A percentile compares a stretch with the other conserved stretches of the same genome.
phyloP scores from a whole-genome alignment of 495 filamentous ascomycete species.

The Gamarada debralockiae region DNA sequence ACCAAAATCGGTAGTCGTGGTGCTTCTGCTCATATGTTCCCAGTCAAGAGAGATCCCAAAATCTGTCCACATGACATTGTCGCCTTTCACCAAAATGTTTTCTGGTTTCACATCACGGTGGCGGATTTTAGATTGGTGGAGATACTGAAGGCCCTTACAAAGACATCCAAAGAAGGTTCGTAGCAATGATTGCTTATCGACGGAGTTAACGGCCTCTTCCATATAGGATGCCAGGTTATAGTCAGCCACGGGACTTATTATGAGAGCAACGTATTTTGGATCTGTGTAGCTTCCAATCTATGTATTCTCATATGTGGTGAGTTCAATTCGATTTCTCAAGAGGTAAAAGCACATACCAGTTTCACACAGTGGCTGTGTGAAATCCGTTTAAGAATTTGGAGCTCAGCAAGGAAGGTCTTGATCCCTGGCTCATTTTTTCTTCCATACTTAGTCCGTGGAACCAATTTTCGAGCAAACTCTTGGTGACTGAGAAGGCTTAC shows the following conservation, averaged over 20 bases:
- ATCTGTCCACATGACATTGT: slow-evolving; percentile 34
- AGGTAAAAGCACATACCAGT: no score
- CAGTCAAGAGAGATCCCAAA: slow-evolving; percentile 36
- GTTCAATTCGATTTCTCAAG: no score
- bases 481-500: no score
- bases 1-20: slow-evolving; percentile 28
- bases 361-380: no score
- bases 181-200: slow-evolving; percentile 3
- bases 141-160: slow-evolving; percentile 33
- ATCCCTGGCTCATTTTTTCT: no score
- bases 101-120: slow-evolving; percentile 46
- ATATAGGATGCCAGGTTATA: slow-evolving; percentile 7
- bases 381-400: no score
- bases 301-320: no score
- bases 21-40: slow-evolving; percentile 30
- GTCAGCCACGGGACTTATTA: slow-evolving; percentile 16
- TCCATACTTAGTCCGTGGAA: no score
- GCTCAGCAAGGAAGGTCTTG: no score
- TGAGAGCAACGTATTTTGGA: slow-evolving; percentile 12
- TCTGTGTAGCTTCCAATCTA: slow-evolving; percentile 17
- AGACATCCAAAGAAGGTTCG: slow-evolving; percentile 18
- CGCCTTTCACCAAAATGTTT: slow-evolving; percentile 40
- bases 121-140: slow-evolving; percentile 34
- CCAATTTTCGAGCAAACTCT: no score
- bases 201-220: not conserved